phyloP scores from a whole-genome alignment of 1,284 basidiomycete genomes.

The Pyrrhoderma noxium region DNA sequence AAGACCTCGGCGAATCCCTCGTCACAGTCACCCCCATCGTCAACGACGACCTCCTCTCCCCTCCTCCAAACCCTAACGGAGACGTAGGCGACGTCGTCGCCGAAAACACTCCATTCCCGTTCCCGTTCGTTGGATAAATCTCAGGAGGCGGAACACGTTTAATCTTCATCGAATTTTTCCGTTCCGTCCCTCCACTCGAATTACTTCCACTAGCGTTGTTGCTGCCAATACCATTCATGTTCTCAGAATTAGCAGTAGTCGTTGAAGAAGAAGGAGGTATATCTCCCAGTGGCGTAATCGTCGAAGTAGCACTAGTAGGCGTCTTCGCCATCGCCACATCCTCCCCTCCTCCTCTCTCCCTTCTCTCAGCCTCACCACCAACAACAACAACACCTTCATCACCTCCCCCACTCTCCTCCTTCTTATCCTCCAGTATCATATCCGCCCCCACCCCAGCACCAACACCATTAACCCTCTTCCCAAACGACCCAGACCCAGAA shows the following conservation, averaged over 20 bases:
- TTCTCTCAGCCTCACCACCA: too few relatives aligned
- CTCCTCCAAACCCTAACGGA: background rate
- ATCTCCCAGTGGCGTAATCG: slow-evolving; percentile 18
- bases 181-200: background rate
- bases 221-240: slow-evolving; percentile 6
- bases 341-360: slow-evolving; percentile 30
- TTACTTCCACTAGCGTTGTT: background rate
- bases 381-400: too few relatives aligned
- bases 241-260: slow-evolving; percentile 23
- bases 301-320: slow-evolving; percentile 25
- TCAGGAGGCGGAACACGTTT: slow-evolving; percentile 6
- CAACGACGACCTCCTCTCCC: background rate
- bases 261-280: slow-evolving; percentile 16
- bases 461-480: slow-evolving; percentile 9
- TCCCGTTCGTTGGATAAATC: background rate
- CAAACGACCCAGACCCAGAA: slow-evolving; percentile 37
- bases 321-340: slow-evolving; percentile 28
- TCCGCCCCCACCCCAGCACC: too few relatives aligned
- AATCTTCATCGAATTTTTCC: slow-evolving; percentile 2
- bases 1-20: slow-evolving; percentile 13
- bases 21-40: slow-evolving; percentile 4
- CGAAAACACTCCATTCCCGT: background rate
- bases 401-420: too few relatives aligned
- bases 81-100: slow-evolving; percentile 5
- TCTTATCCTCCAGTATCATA: too few relatives aligned